Evolutionary conservation across 2,329 filamentous ascomycete species (phyloP).

Genomic region (Aspergillus brunneoviolaceus): DNA sequence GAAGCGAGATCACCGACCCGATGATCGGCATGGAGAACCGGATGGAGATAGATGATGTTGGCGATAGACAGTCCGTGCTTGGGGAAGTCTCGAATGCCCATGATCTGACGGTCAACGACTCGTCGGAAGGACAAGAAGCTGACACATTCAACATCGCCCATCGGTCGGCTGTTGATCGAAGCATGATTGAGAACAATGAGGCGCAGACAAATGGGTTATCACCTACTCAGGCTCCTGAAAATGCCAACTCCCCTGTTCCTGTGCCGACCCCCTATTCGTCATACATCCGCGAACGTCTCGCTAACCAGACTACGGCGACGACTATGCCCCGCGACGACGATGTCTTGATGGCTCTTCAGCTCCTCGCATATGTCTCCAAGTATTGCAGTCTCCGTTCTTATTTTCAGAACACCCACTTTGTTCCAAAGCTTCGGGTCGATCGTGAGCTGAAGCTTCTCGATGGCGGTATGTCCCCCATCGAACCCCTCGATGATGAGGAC

Average conservation of each 20-base stretch:
- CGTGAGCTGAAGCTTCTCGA: conserved; percentile 80
- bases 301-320: conserved; percentile 72
- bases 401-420: conserved; percentile 91
- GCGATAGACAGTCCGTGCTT: conserved; percentile 76
- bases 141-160: conserved; percentile 95
- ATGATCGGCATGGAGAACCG: conserved; percentile 76
- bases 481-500: conserved; percentile 56
- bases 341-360: conserved; percentile 94
- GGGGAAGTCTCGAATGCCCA: conserved; percentile 68
- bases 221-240: conserved; percentile 60
- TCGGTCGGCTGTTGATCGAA: conserved; percentile 78
- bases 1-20: conserved; percentile 58
- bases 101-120: conserved; percentile 72
- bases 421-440: conserved; percentile 86
- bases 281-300: conserved; percentile 74
- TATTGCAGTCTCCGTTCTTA: conserved; percentile 95
- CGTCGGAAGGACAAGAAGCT: conserved; percentile 80
- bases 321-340: conserved; percentile 97
- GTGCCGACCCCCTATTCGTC: conserved; percentile 71
- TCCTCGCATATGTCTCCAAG: conserved; percentile 96
- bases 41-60: conserved; percentile 85
- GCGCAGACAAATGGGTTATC: conserved; percentile 71
- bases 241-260: conserved; percentile 71
- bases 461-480: conserved; percentile 53
- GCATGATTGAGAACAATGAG: conserved; percentile 70